Percentiles rank a stretch among this genome's conserved stretches.
These are phyloP conservation scores for grape (Vitis vinifera) DNA, from an alignment of 164 flowering plant genomes.

Conservation along the genomic window DNA sequence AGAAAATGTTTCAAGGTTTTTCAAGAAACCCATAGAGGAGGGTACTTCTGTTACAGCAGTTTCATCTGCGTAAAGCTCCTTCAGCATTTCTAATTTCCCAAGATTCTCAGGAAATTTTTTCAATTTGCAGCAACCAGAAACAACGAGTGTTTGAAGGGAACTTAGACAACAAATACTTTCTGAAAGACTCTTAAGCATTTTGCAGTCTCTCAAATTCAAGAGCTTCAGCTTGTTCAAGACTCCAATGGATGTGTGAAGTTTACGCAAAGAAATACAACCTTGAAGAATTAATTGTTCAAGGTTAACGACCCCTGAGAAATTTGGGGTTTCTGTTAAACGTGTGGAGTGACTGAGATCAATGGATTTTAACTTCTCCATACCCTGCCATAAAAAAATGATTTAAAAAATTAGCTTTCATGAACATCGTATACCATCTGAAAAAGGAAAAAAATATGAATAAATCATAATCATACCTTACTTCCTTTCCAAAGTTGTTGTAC, in stretches of 20 bases:
- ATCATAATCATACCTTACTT: neutral
- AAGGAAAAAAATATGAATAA: neutral
- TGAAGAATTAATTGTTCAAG: conserved; percentile 13
- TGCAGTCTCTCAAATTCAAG: conserved; percentile 11
- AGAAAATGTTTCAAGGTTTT: too few relatives aligned
- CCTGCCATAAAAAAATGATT: neutral
- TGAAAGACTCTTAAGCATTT: conserved; percentile 10
- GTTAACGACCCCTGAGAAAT: conserved; percentile 1
- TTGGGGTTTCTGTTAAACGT: conserved; percentile 3
- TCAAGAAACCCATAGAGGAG: too few relatives aligned
- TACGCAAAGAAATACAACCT: conserved; percentile 14
- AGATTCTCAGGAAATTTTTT: too few relatives aligned
- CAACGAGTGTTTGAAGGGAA: neutral
- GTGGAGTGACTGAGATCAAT: conserved; percentile 11
- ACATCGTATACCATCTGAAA: too few relatives aligned
- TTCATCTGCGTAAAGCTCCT: too few relatives aligned
- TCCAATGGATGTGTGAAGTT: conserved; percentile 16
- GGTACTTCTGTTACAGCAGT: too few relatives aligned
- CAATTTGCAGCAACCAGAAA: too few relatives aligned
- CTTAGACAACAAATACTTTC: neutral
- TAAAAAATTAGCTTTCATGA: too few relatives aligned
- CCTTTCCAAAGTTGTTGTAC: conserved; percentile 2
- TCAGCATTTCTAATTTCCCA: too few relatives aligned
- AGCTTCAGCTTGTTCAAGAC: conserved; percentile 1
- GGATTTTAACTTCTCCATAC: conserved; percentile 3